Percentiles rank a stretch among this genome's conserved stretches.
phyloP scores from a whole-genome alignment of 2,329 filamentous ascomycete genomes.

The Colletotrichum cordylinicola region DNA sequence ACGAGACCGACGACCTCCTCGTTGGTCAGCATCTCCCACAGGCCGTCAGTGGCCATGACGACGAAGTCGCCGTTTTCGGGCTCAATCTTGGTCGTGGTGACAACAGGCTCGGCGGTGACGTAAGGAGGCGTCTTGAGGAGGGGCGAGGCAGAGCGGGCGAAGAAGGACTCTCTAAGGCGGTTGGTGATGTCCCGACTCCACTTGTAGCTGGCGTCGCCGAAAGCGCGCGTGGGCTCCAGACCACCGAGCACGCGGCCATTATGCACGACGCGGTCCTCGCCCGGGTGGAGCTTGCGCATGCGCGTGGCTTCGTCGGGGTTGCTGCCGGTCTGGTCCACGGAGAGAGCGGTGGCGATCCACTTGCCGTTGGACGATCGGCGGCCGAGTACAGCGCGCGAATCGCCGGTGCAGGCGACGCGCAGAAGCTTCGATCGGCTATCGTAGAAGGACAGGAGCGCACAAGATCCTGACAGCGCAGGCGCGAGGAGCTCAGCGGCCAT shows the following conservation, averaged over 20 bases:
- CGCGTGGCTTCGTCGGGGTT: conserved; percentile 85
- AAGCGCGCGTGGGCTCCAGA: conserved; percentile 90
- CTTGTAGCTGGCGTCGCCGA: conserved; percentile 97
- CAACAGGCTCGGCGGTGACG: conserved; percentile 92
- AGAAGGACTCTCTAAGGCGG: conserved; percentile 84
- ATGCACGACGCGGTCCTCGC: conserved; percentile 84
- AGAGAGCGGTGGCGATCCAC: conserved; percentile 90
- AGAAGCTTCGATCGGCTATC: conserved; percentile 86
- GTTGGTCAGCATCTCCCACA: conserved; percentile 99
- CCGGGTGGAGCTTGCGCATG: conserved; percentile 85
- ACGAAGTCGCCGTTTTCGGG: conserved; percentile 93
- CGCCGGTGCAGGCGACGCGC: conserved; percentile 93
- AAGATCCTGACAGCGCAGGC: conserved; percentile 95
- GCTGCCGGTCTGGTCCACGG: conserved; percentile 90
- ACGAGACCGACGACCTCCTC: conserved; percentile 97
- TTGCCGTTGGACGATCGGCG: conserved; percentile 80
- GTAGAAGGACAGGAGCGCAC: conserved; percentile 95
- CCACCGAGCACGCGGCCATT: conserved; percentile 92
- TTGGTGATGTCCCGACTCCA: conserved; percentile 88
- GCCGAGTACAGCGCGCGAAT: conserved; percentile 93
- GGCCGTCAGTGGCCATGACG: conserved; percentile 93
- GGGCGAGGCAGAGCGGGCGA: conserved; percentile 78
- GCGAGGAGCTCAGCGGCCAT: conserved; percentile 90
- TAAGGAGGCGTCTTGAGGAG: conserved; percentile 92
- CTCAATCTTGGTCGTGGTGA: conserved; percentile 91